Evolutionary conservation across 129 eudicot species (phyloP).

Genomic region (Oenanthe sinensis): DNA sequence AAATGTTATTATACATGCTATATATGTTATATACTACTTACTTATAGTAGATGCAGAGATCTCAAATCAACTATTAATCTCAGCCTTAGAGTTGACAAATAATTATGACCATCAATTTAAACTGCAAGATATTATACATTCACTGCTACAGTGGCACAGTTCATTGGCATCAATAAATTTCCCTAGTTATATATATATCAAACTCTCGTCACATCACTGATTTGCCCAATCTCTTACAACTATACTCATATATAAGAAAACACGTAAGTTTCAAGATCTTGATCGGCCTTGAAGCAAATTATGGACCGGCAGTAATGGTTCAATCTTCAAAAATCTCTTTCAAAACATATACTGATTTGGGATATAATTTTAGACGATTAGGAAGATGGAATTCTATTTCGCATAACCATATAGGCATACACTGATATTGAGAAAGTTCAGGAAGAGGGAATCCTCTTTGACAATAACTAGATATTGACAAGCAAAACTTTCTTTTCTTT

Average conservation of each 20-base stretch:
- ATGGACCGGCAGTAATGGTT: background rate
- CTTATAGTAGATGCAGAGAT: background rate
- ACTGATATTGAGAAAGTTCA: background rate
- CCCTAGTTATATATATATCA: background rate
- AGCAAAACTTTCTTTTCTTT: background rate
- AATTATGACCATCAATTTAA: background rate
- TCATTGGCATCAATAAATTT: background rate
- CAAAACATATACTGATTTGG: background rate
- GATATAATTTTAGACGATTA: background rate
- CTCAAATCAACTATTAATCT: background rate
- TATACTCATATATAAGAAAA: background rate
- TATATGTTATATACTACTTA: background rate
- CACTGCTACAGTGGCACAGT: background rate
- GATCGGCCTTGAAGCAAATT: background rate
- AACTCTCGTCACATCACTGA: background rate
- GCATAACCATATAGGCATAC: background rate
- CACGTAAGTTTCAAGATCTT: background rate
- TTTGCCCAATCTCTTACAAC: background rate
- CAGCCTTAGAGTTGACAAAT: background rate
- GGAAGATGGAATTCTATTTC: background rate
- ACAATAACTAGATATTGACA: background rate
- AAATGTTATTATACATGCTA: too few relatives aligned
- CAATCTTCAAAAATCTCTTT: background rate
- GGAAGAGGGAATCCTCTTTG: background rate
- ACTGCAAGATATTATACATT: too few relatives aligned